A percentile compares a stretch with the other conserved stretches of the same genome.
Evolutionary conservation across 495 filamentous ascomycete genomes (phyloP).

Genomic region (Neurospora intermedia): DNA sequence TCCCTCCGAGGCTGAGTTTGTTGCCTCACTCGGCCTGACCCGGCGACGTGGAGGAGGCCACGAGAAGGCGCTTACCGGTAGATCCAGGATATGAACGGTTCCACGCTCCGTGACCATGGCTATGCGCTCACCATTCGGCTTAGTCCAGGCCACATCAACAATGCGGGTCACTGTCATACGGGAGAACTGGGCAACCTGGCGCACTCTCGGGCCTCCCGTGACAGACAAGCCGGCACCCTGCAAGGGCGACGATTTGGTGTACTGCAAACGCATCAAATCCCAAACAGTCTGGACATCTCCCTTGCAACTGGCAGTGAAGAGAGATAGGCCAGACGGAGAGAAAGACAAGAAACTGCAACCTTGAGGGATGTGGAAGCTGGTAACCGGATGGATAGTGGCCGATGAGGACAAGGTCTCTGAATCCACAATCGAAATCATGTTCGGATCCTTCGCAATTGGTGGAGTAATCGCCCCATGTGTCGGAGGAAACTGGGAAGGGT

Average conservation of each 20-base stretch:
- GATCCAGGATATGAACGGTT: slow-evolving; percentile 84
- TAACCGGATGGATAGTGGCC: slow-evolving; percentile 47
- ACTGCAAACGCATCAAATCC: slow-evolving; percentile 72
- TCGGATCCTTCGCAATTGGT: slow-evolving; percentile 51
- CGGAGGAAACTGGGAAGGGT: slow-evolving; percentile 55
- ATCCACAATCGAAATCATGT: slow-evolving; percentile 78
- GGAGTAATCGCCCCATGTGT: slow-evolving; percentile 53
- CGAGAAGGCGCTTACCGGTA: slow-evolving; percentile 70
- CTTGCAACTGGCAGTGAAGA: slow-evolving; percentile 85
- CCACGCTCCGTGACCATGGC: slow-evolving; percentile 84
- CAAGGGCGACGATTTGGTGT: slow-evolving; percentile 42
- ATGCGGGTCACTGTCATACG: slow-evolving; percentile 85
- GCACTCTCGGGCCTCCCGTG: slow-evolving; percentile 42
- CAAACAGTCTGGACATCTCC: slow-evolving; percentile 88
- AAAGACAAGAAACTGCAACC: slow-evolving; percentile 91
- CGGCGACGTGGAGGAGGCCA: slow-evolving; percentile 78
- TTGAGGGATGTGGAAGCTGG: slow-evolving; percentile 68
- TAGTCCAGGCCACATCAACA: slow-evolving; percentile 79
- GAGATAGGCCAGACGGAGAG: slow-evolving; percentile 67
- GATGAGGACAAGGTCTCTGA: slow-evolving; percentile 47
- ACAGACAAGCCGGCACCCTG: slow-evolving; percentile 26
- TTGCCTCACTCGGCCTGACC: slow-evolving; percentile 33
- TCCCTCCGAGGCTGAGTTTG: slow-evolving; percentile 25
- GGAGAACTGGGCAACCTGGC: slow-evolving; percentile 75
- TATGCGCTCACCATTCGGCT: slow-evolving; percentile 65